Evolutionary conservation across 495 filamentous ascomycete species (phyloP).

Genomic region (Penicillium samsonianum): DNA sequence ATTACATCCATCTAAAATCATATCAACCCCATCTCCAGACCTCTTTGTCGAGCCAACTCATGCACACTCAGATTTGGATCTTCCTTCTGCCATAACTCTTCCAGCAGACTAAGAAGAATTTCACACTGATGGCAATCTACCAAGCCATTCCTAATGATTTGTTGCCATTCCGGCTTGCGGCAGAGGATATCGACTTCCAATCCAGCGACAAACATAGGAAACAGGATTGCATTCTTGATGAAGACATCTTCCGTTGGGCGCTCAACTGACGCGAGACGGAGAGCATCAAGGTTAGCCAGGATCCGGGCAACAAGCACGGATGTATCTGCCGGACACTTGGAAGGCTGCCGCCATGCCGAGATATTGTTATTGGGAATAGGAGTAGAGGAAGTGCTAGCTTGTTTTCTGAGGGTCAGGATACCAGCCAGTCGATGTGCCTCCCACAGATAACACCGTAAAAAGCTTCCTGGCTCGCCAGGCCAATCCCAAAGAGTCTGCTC

Average conservation of each 20-base stretch:
- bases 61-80: conserved; percentile 20
- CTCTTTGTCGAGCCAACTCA: too few relatives aligned
- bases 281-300: conserved; percentile 36
- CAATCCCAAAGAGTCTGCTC: conserved; percentile 41
- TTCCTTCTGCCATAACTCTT: conserved; percentile 31
- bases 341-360: conserved; percentile 13
- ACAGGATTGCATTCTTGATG: conserved; percentile 34
- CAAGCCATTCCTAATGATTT: conserved; percentile 19
- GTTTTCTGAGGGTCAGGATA: conserved; percentile 28
- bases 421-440: conserved; percentile 39
- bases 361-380: neutral
- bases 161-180: conserved; percentile 24
- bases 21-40: too few relatives aligned
- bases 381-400: neutral
- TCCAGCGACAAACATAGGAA: conserved; percentile 33
- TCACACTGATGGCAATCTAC: conserved; percentile 16
- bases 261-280: conserved; percentile 26
- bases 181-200: conserved; percentile 27
- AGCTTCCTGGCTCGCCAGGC: conserved; percentile 32
- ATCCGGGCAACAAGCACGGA: conserved; percentile 31
- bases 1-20: too few relatives aligned
- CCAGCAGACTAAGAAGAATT: conserved; percentile 31
- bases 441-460: conserved; percentile 39
- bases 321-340: conserved; percentile 19
- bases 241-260: conserved; percentile 22